Percentiles rank a stretch among this genome's conserved stretches.
Conservation (phyloP, 345 rosid genomes). For the Nasturtium officinale region DNA sequence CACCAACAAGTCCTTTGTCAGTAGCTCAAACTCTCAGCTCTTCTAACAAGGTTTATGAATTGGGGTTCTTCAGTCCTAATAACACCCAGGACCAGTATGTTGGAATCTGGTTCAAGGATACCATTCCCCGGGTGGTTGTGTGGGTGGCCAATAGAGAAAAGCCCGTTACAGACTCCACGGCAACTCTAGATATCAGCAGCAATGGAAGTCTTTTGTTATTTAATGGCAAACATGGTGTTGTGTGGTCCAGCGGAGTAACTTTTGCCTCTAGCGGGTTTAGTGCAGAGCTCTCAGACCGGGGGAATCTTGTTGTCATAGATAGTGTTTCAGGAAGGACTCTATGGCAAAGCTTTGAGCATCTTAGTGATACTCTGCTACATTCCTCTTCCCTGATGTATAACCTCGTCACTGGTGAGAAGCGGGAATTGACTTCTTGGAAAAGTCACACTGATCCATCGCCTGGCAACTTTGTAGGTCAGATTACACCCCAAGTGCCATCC, state of each 20-base stretch:
- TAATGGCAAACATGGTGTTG: constrained; percentile 12
- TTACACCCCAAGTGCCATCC: constrained; percentile 42
- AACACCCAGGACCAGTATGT: constrained; percentile 30
- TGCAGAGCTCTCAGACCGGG: constrained; percentile 56
- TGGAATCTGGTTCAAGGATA: constrained; percentile 49
- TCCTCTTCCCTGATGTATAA: constrained; percentile 30
- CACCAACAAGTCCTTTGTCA: constrained; percentile 27
- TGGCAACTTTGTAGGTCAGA: constrained; percentile 34
- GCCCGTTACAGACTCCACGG: constrained; percentile 32
- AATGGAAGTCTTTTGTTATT: constrained; percentile 38
- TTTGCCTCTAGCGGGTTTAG: constrained; percentile 29
- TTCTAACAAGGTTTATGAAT: constrained; percentile 17
- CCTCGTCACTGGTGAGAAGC: constrained; percentile 1
- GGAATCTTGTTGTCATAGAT: constrained; percentile 63
- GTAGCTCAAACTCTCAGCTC: constrained; percentile 38
- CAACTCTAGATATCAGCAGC: constrained; percentile 28
- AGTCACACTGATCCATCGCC: constrained; percentile 44
- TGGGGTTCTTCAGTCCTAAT: constrained; percentile 46
- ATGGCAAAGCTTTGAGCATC: constrained; percentile 47
- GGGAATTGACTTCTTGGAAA: constrained; percentile 49
- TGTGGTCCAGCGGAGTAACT: constrained; percentile 35
- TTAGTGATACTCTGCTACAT: constrained; percentile 36
- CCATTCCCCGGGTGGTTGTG: constrained; percentile 25
- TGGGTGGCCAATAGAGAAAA: constrained; percentile 61
- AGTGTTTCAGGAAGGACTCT: background rate